phyloP scores from a whole-genome alignment of 495 filamentous ascomycete genomes.

The Hypoxylon rickii region DNA sequence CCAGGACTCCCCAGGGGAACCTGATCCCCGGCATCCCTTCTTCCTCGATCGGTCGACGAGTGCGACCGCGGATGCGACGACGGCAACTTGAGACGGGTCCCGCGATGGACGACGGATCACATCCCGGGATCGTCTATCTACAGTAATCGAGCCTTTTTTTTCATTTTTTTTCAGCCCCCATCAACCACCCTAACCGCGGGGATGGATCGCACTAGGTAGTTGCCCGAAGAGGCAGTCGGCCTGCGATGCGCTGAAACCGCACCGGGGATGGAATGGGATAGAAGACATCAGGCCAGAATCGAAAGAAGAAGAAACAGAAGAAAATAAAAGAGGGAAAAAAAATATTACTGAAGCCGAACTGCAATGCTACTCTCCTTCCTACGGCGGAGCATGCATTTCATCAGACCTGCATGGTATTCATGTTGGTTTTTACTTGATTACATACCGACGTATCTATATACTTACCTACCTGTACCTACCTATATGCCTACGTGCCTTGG shows the following conservation, averaged over 20 bases:
- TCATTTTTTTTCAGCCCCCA: conserved; percentile 36
- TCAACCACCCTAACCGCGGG: conserved; percentile 16
- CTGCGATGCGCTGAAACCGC: conserved; percentile 36
- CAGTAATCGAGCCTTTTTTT: conserved; percentile 16
- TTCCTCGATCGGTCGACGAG: conserved; percentile 27
- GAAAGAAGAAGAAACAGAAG: too few species aligned
- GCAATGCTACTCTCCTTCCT: too few species aligned
- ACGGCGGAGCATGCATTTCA: conserved; percentile 31
- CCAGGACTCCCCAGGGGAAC: not conserved
- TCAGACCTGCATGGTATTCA: conserved; percentile 33
- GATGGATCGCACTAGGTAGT: conserved; percentile 32
- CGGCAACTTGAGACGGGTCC: conserved; percentile 28
- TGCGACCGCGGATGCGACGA: conserved; percentile 26
- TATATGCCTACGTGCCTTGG: too few species aligned
- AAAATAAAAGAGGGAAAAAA: conserved; percentile 1
- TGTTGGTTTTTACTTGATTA: conserved; percentile 19
- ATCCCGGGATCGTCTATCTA: conserved; percentile 32
- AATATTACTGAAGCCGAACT: too few species aligned
- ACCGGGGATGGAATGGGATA: conserved; percentile 6
- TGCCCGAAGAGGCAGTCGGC: conserved; percentile 35
- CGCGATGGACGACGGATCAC: conserved; percentile 30
- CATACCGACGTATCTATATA: conserved; percentile 3
- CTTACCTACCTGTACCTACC: not conserved
- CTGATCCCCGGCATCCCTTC: conserved; percentile 11
- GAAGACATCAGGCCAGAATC: conserved; percentile 20